Base-by-base conservation (phyloP, 208 protist species). In the Acanthamoeba sp. region DNA sequence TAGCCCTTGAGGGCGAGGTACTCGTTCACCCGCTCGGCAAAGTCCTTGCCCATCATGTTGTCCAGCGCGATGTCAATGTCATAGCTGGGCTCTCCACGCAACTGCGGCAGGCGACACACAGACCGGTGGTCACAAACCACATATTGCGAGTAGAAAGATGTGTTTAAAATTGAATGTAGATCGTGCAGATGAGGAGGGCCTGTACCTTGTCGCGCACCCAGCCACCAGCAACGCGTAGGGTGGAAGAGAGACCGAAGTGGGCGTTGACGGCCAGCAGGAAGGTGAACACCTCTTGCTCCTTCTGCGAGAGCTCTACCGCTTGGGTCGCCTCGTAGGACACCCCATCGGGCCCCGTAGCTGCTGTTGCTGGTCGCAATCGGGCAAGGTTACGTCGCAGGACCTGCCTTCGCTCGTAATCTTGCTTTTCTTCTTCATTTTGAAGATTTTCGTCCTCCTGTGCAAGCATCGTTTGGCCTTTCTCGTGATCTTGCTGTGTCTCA, bases 151-250 rank as follows among this genome's bases (percentile, higher is more conserved):
- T 24, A 50, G 24, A 82, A 42, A 50, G 24, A 16, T n/a, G n/a
- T n/a, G n/a, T n/a, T 40, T 78, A 42, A 78, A 18, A 34, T 78
- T 2, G n/a, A 27, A 27, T 24, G 14, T 24, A 32, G 20, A 66
- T 40, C 10, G 20, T n/a, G 2, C 16, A 73, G 64, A 73, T 38
- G 64, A n/a, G 27, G 27, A 71, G 7, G 7, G 29, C 62, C 62
- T 29, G 73, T 87, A 97, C 95, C 94, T 98, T 98, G 96, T 99
- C 99, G 14, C 99, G 97, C 27, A 99, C 99, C 99, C 99, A 99
- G 27, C 99, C 99, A 38, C 99, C 98, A 34, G 97, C 98, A 29
- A 98, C 97, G 42, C 98, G 85, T n/a, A 98, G 42, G 14, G 92
- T 94, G 3, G 80, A 52, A 0, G 4, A 18, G n/a, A 88, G 78